Evolutionary conservation across 768 basidiomycete species (phyloP), one percentile per base, ranked within the genome.

Genomic region (Termitomyces bulborhizus): DNA sequence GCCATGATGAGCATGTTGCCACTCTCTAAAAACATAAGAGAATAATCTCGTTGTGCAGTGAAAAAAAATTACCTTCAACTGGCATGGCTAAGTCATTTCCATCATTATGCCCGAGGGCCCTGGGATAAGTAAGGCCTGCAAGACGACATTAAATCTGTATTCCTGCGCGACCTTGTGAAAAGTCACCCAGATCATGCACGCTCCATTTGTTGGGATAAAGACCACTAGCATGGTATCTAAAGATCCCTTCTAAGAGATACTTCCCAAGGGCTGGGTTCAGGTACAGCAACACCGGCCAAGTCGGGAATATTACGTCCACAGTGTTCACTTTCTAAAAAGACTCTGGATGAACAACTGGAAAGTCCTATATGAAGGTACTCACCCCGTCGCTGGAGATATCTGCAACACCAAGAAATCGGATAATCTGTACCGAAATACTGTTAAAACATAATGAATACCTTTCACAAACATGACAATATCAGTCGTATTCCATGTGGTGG

Each of bases 1-100:
- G 83, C 73, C 85, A 86, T 85, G 67, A 86, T 85, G 6, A 88
- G 70, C 83, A 86, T 86, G 63, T 88, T 87, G 12, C 84, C 86
- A 54, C 82, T 82, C 68, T 88, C 86, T 84, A 43, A 24, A 37
- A 53, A 21, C 41, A 44, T 36, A 49, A 3, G 31, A 32, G 7
- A 32, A 1, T 32, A n/a, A 3, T n/a, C 6, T 37, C 8, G 7
- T 8, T 2, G 4, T 16, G 1, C 9, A 16, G 1, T 8, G 9
- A 24, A 49, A 18, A 8, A 26, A 6, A 5, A n/a, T 29, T 26
- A 73, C 76, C 75, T 73, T 80, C 78, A 3, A 82, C 76, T 9
- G 80, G 80, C 81, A 82, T 81, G 6, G 71, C 65, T 64, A 80
- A 79, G 56, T 82, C 81, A 5, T 65, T 62, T 7, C 77, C 80